A percentile compares a stretch with the other conserved stretches of the same genome.
These are phyloP conservation scores for Pichia sp. DNA, from an alignment of 1,139 yeast genomes.

Conservation along the genomic window DNA sequence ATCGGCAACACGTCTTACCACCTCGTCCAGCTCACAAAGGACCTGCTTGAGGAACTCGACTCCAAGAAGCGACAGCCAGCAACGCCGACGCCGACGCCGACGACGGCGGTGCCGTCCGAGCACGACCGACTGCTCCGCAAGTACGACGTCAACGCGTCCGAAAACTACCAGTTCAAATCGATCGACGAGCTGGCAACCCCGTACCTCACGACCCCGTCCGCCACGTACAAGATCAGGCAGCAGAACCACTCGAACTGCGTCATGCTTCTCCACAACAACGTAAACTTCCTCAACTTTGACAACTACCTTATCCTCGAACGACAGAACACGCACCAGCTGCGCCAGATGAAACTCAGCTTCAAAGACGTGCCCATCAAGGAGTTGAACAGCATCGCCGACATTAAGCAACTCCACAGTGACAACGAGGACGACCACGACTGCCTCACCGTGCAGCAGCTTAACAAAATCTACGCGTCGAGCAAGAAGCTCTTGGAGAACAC, in stretches of 20 bases:
- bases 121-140: conserved; percentile 1
- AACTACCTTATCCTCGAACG: conserved; percentile 12
- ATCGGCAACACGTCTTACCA: conserved; percentile 5
- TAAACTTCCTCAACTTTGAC: conserved; percentile 6
- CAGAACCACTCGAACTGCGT: conserved; percentile 86
- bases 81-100: background rate
- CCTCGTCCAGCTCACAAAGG: conserved; percentile 11
- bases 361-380: background rate
- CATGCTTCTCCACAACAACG: conserved; percentile 41
- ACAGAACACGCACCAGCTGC: background rate
- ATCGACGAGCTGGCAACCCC: conserved; percentile 5
- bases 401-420: background rate
- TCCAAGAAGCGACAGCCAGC: background rate
- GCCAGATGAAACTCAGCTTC: background rate
- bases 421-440: background rate
- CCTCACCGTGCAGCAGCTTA: background rate
- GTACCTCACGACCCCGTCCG: conserved; percentile 35
- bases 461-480: background rate
- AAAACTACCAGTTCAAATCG: conserved; percentile 13
- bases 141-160: background rate
- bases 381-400: conserved; percentile 1
- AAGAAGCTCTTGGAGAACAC: background rate
- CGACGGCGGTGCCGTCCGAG: background rate
- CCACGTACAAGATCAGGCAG: conserved; percentile 66
- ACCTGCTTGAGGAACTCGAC: conserved; percentile 5